These are phyloP conservation scores for Graphiopsis chlorocephala DNA, from an alignment of 2,329 filamentous ascomycete species.

Conservation along the genomic window DNA sequence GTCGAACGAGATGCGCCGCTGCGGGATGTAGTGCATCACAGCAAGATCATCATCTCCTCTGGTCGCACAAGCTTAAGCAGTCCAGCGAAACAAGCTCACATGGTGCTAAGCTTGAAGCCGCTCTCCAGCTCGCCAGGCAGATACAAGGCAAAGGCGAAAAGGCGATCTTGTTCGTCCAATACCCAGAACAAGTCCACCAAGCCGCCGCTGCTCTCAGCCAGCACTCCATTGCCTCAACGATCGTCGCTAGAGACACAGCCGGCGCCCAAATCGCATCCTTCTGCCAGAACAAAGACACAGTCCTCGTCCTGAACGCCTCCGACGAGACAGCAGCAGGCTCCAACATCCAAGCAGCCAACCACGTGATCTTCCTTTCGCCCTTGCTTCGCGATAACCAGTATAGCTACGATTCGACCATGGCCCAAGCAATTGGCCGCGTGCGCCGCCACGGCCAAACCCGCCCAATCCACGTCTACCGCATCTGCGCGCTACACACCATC, in stretches of 20 bases:
- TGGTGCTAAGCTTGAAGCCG: constrained; percentile 49
- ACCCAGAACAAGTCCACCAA: constrained; percentile 43
- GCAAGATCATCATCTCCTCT: constrained; percentile 41
- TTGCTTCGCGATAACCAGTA: constrained; percentile 50
- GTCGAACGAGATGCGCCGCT: constrained; percentile 38
- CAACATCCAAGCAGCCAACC: constrained; percentile 63
- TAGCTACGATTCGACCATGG: constrained; percentile 58
- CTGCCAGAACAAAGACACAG: constrained; percentile 38
- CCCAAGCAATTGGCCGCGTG: constrained; percentile 61
- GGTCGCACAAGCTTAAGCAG: constrained; percentile 36
- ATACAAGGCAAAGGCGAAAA: constrained; percentile 45
- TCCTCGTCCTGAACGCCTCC: constrained; percentile 57
- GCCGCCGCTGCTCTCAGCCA: constrained; percentile 34
- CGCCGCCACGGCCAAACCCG: constrained; percentile 58
- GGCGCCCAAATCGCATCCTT: constrained; percentile 25
- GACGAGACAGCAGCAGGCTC: constrained; percentile 57
- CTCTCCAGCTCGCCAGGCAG: constrained; percentile 45
- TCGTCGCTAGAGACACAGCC: constrained; percentile 35
- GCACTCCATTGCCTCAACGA: constrained; percentile 34
- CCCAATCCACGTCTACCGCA: constrained; percentile 61
- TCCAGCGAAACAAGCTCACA: constrained; percentile 21
- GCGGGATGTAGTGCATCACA: constrained; percentile 41
- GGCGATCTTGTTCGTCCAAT: constrained; percentile 57
- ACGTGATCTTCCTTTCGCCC: constrained; percentile 62
- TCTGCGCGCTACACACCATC: constrained; percentile 74